These are phyloP conservation scores for Alternaria atra DNA, from an alignment of 2,329 filamentous ascomycete species.

Conservation along the genomic window DNA sequence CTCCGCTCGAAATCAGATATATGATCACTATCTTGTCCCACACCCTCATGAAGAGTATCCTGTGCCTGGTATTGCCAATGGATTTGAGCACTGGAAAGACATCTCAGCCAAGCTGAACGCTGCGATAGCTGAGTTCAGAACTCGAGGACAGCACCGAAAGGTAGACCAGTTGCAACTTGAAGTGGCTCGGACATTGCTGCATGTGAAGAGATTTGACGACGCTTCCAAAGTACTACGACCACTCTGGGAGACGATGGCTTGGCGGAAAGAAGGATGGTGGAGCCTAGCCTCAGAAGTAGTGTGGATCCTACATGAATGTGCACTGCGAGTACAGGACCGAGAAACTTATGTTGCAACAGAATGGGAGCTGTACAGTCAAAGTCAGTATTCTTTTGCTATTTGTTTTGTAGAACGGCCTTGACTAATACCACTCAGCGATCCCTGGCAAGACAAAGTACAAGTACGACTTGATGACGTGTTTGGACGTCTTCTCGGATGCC, in stretches of 20 bases:
- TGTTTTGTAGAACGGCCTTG: too few species aligned
- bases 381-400: slow-evolving; percentile 23
- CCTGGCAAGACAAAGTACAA: slow-evolving; percentile 45
- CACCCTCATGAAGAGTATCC: slow-evolving; percentile 66
- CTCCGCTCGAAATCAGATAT: slow-evolving; percentile 61
- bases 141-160: slow-evolving; percentile 62
- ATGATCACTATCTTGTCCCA: slow-evolving; percentile 69
- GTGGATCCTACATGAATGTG: slow-evolving; percentile 64
- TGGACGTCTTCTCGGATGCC: slow-evolving; percentile 52
- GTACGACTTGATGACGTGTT: slow-evolving; percentile 59
- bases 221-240: slow-evolving; percentile 62
- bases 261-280: slow-evolving; percentile 70
- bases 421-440: slow-evolving; percentile 40
- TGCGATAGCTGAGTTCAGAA: slow-evolving; percentile 61
- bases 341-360: slow-evolving; percentile 62
- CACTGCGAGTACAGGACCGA: slow-evolving; percentile 55
- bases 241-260: slow-evolving; percentile 65
- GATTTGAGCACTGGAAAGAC: slow-evolving; percentile 62
- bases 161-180: slow-evolving; percentile 65
- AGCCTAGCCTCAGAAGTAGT: slow-evolving; percentile 63
- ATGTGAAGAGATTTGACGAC: slow-evolving; percentile 59
- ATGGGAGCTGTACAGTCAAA: slow-evolving; percentile 63
- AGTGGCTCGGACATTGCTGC: slow-evolving; percentile 63
- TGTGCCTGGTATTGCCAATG: slow-evolving; percentile 50
- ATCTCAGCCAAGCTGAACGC: slow-evolving; percentile 60